A percentile compares a stretch with the other conserved stretches of the same genome.
Conservation (phyloP, 2,329 filamentous ascomycete species). For the Curvularia hawaiiensis region DNA sequence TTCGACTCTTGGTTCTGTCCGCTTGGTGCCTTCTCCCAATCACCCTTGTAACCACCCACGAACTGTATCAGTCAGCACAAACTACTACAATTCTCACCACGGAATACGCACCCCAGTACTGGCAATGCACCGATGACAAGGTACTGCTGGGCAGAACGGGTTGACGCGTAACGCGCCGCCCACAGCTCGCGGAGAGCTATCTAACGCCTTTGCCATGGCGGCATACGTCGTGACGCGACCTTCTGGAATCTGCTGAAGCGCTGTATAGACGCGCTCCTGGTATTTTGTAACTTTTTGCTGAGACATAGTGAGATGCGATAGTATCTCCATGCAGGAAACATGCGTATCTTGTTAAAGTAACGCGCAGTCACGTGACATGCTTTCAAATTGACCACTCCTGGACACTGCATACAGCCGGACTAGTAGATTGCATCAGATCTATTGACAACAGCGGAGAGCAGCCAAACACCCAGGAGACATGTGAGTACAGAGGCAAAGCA, state of each 20-base stretch:
- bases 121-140: slow-evolving; percentile 81
- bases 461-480: no score
- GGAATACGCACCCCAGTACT: slow-evolving; percentile 63
- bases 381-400: slow-evolving; percentile 36
- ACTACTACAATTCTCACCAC: no score
- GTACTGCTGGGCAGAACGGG: slow-evolving; percentile 81
- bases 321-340: neutral
- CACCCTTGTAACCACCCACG: slow-evolving; percentile 73
- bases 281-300: slow-evolving; percentile 42
- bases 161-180: slow-evolving; percentile 78
- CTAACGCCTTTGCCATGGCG: slow-evolving; percentile 68
- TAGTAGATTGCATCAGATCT: neutral
- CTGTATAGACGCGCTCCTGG: slow-evolving; percentile 64
- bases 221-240: slow-evolving; percentile 81
- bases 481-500: neutral
- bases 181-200: slow-evolving; percentile 75
- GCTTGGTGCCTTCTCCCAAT: slow-evolving; percentile 65
- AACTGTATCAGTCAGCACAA: slow-evolving; percentile 30
- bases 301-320: slow-evolving; percentile 17
- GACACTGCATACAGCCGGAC: neutral
- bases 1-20: slow-evolving; percentile 69
- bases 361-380: slow-evolving; percentile 42
- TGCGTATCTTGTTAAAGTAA: slow-evolving; percentile 11
- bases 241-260: slow-evolving; percentile 76
- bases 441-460: neutral